These are phyloP conservation scores for Solanum hybrid DNA, from an alignment of 305 asterid genomes.

Conservation along the genomic window DNA sequence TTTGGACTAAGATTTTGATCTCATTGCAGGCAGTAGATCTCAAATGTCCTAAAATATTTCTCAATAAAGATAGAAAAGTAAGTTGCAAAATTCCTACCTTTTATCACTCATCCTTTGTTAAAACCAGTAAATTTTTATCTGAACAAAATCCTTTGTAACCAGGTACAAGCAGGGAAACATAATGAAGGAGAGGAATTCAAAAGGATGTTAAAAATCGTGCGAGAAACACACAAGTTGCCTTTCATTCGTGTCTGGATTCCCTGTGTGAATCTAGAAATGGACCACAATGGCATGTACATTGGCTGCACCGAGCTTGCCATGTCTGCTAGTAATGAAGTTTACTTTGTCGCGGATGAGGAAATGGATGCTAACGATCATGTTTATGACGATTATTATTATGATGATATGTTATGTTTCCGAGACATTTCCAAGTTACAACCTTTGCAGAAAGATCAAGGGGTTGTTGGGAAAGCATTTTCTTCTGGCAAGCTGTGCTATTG, in stretches of 20 bases:
- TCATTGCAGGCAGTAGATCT: constrained; percentile 74
- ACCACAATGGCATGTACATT: constrained; percentile 77
- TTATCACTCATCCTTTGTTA: neutral
- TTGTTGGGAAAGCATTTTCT: constrained; percentile 70
- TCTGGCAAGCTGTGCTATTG: constrained; percentile 54
- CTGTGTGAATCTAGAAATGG: constrained; percentile 65
- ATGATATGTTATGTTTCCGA: constrained; percentile 70
- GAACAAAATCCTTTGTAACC: constrained; percentile 36
- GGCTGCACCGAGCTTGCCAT: constrained; percentile 73
- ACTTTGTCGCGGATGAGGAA: constrained; percentile 65
- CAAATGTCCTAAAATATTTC: constrained; percentile 76
- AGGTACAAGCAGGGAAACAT: constrained; percentile 53
- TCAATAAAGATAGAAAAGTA: constrained; percentile 59
- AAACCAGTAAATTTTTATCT: constrained; percentile 6
- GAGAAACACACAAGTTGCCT: constrained; percentile 74
- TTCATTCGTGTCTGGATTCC: constrained; percentile 95
- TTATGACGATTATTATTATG: neutral
- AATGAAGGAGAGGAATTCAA: constrained; percentile 65
- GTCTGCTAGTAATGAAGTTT: constrained; percentile 75
- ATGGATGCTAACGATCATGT: constrained; percentile 3
- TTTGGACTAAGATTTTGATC: constrained; percentile 6
- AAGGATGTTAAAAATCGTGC: constrained; percentile 63
- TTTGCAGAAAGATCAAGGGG: constrained; percentile 82
- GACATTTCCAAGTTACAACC: constrained; percentile 87
- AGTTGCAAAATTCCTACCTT: neutral